Percentiles rank a stretch among this genome's conserved stretches.
These are phyloP conservation scores for Castanea crenata DNA, from an alignment of 306 rosid genomes.

Conservation along the genomic window DNA sequence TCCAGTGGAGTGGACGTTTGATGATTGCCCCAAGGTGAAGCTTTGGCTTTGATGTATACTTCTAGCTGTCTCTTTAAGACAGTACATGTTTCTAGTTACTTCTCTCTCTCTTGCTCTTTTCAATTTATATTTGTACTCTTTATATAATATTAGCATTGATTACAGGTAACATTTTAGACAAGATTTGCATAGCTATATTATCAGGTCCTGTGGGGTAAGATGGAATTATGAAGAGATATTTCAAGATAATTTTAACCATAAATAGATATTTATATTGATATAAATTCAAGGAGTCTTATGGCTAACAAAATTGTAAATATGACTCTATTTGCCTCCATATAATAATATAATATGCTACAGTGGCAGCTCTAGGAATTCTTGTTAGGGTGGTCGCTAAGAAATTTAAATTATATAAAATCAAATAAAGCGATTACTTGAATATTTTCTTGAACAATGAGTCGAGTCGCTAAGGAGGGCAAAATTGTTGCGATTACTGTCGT, in stretches of 20 bases:
- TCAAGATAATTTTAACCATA: background rate
- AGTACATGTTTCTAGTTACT: background rate
- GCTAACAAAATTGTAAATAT: background rate
- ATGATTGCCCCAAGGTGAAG: constrained; percentile 66
- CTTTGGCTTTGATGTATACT: constrained; percentile 6
- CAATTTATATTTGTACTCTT: background rate
- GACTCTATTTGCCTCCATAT: background rate
- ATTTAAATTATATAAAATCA: too few species aligned
- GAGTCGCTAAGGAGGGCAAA: too few species aligned
- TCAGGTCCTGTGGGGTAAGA: too few species aligned
- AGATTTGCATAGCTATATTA: background rate
- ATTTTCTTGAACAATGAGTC: too few species aligned
- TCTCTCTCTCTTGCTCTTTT: background rate
- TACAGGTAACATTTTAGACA: background rate
- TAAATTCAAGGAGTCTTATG: background rate
- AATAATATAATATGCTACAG: background rate
- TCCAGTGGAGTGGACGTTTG: constrained; percentile 68
- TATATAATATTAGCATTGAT: background rate
- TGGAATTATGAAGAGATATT: too few species aligned
- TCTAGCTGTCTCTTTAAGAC: background rate
- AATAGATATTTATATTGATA: background rate
- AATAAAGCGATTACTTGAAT: too few species aligned
- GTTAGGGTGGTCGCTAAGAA: too few species aligned
- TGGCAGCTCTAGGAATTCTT: too few species aligned
- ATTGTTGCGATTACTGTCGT: too few species aligned